Base-by-base conservation (phyloP, 345 rosid species). In the Aurinia saxatilis region DNA sequence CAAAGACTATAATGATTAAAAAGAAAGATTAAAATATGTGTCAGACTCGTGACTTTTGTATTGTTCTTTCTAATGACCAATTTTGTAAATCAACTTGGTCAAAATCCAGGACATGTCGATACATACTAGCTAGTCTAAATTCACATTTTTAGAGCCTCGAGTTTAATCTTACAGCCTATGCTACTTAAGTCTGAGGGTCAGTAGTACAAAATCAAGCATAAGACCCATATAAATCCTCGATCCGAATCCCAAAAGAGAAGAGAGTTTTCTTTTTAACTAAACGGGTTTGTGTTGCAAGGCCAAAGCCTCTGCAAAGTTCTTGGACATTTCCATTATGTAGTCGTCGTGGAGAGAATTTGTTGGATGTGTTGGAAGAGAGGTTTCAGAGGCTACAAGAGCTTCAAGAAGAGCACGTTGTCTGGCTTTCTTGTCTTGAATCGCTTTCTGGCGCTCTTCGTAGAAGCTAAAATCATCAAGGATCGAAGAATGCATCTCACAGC, bases 381-480 rank as follows among this genome's bases (percentile, higher is more conserved):
- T 60, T 13, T 17, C 38, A 15, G 64, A 49, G 41, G 15, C 7
- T 5, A 14, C 1, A 42, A 46, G 27, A 8, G 57, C 58, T 47
- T 71, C 65, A 44, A 79, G 41, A 57, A 62, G 67, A 52, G 36
- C 36, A 58, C 33, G 82, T 29, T 76, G 88, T 57, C 71, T 79
- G 18, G 88, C 72, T 79, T 85, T 83, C 68, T 78, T 79, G 56
- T 80, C 90, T 72, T 82, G 82, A 71, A 83, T 76, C 10, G 75
- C 79, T 73, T 76, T 85, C 77, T 90, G 92, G 34, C 95, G 75
- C 66, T 80, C 88, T 75, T 90, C 95, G 19, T 84, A 90, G 56
- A 90, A 90, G 46, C 71, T 66, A 51, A 84, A 90, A 56, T 90
- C 97, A 61, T 90, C 92, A 8, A 90, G 78, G 65, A 84, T 81